phyloP scores from a whole-genome alignment of 106 monocot genomes.

The Alisma plantagoaquatica region DNA sequence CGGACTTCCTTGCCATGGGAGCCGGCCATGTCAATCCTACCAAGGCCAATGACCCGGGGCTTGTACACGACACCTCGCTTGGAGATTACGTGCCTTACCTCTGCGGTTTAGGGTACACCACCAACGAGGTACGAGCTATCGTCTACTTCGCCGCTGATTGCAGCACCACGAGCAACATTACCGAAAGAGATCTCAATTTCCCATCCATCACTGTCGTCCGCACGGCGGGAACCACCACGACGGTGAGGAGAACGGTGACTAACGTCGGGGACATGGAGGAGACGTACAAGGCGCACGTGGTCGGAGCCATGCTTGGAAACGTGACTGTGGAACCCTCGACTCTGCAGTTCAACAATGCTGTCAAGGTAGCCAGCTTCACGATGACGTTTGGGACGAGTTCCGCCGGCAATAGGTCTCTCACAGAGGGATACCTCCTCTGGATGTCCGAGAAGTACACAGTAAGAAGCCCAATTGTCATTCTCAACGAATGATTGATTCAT shows the following conservation, averaged over 20 bases:
- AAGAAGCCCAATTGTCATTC: conserved; percentile 17
- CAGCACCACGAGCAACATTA: conserved; percentile 23
- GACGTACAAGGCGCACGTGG: conserved; percentile 30
- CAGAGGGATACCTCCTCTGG: conserved; percentile 4
- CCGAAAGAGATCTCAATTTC: no score
- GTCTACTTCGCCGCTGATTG: conserved; percentile 23
- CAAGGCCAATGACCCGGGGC: conserved; percentile 48
- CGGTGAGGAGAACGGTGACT: conserved; percentile 32
- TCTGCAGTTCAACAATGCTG: conserved; percentile 9
- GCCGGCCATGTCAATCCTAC: conserved; percentile 53
- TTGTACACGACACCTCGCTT: conserved; percentile 50
- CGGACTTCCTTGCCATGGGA: no score
- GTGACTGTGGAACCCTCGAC: no score
- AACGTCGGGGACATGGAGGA: conserved; percentile 50
- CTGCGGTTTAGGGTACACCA: conserved; percentile 47
- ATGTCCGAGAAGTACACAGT: conserved; percentile 5
- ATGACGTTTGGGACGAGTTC: conserved; percentile 3
- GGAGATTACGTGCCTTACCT: conserved; percentile 62
- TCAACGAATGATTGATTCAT: no score
- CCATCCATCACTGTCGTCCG: conserved; percentile 54
- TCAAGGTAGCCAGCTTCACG: conserved; percentile 14
- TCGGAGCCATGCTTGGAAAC: conserved; percentile 17
- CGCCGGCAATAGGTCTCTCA: not conserved
- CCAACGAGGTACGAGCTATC: conserved; percentile 40
- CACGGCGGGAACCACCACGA: conserved; percentile 13